Percentiles rank a stretch among this genome's conserved stretches.
phyloP scores from a whole-genome alignment of 306 rosid genomes.

The Parietaria judaica region DNA sequence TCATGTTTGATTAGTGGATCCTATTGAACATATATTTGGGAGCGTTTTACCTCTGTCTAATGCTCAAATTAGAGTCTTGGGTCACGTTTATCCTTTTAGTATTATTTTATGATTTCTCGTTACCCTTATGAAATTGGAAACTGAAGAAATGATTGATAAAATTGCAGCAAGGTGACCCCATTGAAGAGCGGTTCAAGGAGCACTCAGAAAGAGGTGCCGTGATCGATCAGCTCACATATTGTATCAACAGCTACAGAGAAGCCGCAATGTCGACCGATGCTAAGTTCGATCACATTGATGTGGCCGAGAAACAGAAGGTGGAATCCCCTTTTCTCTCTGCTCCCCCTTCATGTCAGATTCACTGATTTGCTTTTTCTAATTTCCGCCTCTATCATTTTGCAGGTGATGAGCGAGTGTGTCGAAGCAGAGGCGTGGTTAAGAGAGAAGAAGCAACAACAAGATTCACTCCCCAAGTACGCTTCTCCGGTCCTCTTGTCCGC shows the following conservation, averaged over 20 bases:
- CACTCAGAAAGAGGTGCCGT: constrained; percentile 54
- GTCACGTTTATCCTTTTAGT: too few relatives aligned
- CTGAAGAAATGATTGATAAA: background rate
- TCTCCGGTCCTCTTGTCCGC: constrained; percentile 60
- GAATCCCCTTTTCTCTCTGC: background rate
- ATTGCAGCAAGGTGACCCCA: constrained; percentile 88
- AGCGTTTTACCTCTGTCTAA: too few relatives aligned
- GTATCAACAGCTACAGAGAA: constrained; percentile 68
- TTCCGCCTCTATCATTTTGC: background rate
- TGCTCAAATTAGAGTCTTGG: too few relatives aligned
- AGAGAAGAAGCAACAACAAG: constrained; percentile 74
- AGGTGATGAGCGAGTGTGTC: constrained; percentile 75
- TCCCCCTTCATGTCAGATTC: background rate
- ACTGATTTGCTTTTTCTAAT: background rate
- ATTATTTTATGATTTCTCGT: too few relatives aligned
- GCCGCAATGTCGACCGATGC: constrained; percentile 67
- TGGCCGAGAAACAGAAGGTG: constrained; percentile 73
- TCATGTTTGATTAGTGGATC: too few relatives aligned
- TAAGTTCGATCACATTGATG: constrained; percentile 81
- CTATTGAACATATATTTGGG: too few relatives aligned
- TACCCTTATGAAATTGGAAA: too few relatives aligned
- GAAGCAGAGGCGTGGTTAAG: constrained; percentile 89
- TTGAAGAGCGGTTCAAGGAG: constrained; percentile 78
- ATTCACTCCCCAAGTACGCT: constrained; percentile 65
- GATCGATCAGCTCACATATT: constrained; percentile 48